Base-by-base conservation (phyloP, 2,329 filamentous ascomycete genomes). In the Aureobasidium sp. region DNA sequence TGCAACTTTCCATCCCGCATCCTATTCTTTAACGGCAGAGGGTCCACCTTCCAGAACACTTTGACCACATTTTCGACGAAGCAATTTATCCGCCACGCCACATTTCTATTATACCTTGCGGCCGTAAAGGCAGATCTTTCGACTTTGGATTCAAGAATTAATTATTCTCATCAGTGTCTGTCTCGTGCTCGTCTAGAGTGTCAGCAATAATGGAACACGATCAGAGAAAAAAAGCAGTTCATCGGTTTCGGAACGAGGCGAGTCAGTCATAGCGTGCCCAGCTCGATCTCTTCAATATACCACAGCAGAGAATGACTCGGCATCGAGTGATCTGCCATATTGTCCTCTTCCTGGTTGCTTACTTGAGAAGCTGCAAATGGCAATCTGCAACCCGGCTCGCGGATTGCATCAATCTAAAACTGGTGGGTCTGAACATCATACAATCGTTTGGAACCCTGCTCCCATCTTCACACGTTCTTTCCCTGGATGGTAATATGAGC, bases 221-320 rank as follows among this genome's bases (percentile, higher is more conserved):
- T 25, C 21, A 45, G 21, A 25, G 7, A 39, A n/a, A 29, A 32
- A 16, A n/a, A 42, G 13, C 14, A 32, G 37, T 54, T 54, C 50
- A n/a, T 54, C 50, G 50, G 50, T 54, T 9, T 21, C 50, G 50
- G 50, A 54, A 54, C 50, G 50, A 54, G 37, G 27, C 50, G 50
- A 54, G 27, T 54, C 50, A 54, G 25, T 42, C 5, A 16, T 27
- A n/a, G 9, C 8, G 11, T 41, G 14, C 37, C 50, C 47, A 21
- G 47, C 47, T 34, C 47, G 30, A 50, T 54, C 50, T 39, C 5
- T 41, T 16, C 21, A 42, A 54, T 42, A n/a, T n/a, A 37, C 4
- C 13, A 9, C 6, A 37, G 34, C 34, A 37, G 34, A 1, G 13
- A 37, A 21, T 37, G 37, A 30, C 50, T 54, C 37, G 36, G 27